Base-by-base conservation (phyloP, 2,329 filamentous ascomycete genomes). In the Colletotrichum caudatum region DNA sequence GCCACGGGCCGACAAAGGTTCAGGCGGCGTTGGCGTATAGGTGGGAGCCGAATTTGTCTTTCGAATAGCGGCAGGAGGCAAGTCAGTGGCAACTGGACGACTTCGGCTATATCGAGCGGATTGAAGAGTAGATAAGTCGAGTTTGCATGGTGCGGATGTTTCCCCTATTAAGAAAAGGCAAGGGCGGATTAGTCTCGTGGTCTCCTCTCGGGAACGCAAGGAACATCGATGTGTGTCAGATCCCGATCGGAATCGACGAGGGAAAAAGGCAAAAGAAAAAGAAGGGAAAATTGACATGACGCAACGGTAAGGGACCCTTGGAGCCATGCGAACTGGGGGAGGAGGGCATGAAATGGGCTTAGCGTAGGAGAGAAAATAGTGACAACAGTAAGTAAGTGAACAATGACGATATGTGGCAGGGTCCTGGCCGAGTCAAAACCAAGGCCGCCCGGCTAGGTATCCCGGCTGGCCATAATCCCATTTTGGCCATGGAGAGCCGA, bases 1-100 rank as follows among this genome's bases (percentile, higher is more conserved):
- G 64, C 89, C 89, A 66, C 89, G 83, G 56, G 86, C 89, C 35
- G 88, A 89, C 29, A 91, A 78, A 73, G 84, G 85, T 73, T 84
- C 84, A 29, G 81, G 83, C 26, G 84, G 84, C 33, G 83, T 87
- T 75, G 81, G 81, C 57, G 80, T 63, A n/a, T 48, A 63, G 60
- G 60, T 77, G 60, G 82, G 80, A 60, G 82, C 78, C 71, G 79
- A 79, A 59, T 80, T 83, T 72, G 82, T 76, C 69, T 82, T 84
- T 74, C 79, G 82, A 57, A 79, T 74, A 44, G 61, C 35, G 35
- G 61, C 50, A 41, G 81, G 76, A 33, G 87, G 86, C 5, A 86
- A 74, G 73, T 87, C 84, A 71, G 89, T 90, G 51, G 85, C 81
- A 75, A 90, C 89, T 61, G 89, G 88, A 50, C 81, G 81, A 76